Percentiles rank a stretch among this genome's conserved stretches.
phyloP scores from a whole-genome alignment of 2,329 filamentous ascomycete genomes.

The Fusarium abutilonis region DNA sequence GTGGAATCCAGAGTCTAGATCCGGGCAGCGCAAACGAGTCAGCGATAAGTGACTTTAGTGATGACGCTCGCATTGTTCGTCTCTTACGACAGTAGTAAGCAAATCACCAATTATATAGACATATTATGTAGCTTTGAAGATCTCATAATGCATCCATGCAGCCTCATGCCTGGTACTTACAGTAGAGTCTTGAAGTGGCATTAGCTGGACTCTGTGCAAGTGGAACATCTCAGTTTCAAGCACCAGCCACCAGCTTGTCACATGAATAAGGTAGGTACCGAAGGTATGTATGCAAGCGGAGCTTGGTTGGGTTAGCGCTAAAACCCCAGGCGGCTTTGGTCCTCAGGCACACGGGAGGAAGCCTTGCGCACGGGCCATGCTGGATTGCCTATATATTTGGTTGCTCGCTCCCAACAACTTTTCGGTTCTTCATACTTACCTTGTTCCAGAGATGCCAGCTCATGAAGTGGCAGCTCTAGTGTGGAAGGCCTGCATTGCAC shows the following conservation, averaged over 20 bases:
- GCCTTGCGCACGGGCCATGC: conserved; percentile 17
- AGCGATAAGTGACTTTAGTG: not conserved
- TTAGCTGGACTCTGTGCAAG: no score
- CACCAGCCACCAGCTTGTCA: no score
- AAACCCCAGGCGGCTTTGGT: not conserved
- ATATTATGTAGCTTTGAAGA: not conserved
- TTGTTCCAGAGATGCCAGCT: conserved; percentile 58
- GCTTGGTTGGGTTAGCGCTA: not conserved
- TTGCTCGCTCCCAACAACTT: conserved; percentile 39
- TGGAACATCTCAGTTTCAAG: not conserved
- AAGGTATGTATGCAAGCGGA: no score
- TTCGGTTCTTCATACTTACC: conserved; percentile 66
- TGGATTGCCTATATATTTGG: conserved; percentile 13
- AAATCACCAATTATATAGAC: no score
- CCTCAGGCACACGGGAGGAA: not conserved
- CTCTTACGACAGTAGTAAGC: not conserved
- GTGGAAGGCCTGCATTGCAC: conserved; percentile 65
- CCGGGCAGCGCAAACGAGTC: conserved; percentile 4
- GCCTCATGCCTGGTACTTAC: not conserved
- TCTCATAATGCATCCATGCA: no score
- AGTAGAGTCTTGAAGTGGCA: no score
- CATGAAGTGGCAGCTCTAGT: conserved; percentile 58
- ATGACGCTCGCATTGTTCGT: conserved; percentile 9
- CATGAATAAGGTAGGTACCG: not conserved
- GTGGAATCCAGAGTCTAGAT: conserved; percentile 17